phyloP scores from a whole-genome alignment of 2,329 filamentous ascomycete genomes.

The Diplodia mutila region DNA sequence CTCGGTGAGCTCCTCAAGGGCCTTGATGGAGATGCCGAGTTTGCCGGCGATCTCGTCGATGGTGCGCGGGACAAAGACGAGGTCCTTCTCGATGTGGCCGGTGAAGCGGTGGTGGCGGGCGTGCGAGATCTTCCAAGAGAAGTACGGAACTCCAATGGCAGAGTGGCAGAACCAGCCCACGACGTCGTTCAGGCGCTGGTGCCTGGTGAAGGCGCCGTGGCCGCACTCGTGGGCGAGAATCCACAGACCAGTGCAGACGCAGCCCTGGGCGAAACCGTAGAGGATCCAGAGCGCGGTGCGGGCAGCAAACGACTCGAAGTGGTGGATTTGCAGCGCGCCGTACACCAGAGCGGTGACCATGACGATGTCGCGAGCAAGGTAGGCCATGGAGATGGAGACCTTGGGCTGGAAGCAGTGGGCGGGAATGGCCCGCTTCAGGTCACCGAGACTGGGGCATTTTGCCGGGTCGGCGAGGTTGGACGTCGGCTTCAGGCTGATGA shows the following conservation, averaged over 20 bases:
- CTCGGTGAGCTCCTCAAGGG: conserved; percentile 52
- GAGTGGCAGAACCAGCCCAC: conserved; percentile 70
- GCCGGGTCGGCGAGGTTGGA: conserved; percentile 3
- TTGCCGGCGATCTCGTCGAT: conserved; percentile 25
- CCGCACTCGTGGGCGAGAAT: conserved; percentile 73
- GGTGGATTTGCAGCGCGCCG: conserved; percentile 58
- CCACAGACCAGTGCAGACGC: conserved; percentile 71
- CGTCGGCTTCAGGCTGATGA: conserved; percentile 9
- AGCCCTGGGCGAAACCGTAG: conserved; percentile 68
- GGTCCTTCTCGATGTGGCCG: conserved; percentile 68
- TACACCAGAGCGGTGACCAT: conserved; percentile 56
- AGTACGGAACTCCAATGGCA: conserved; percentile 69
- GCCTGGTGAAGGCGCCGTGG: conserved; percentile 68
- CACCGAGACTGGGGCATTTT: conserved; percentile 19
- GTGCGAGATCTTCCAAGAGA: conserved; percentile 74
- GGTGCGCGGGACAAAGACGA: conserved; percentile 42
- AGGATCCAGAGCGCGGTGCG: conserved; percentile 57
- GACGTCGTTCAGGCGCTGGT: conserved; percentile 61
- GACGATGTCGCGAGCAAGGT: conserved; percentile 60
- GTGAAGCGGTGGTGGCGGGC: conserved; percentile 71
- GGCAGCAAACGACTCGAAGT: conserved; percentile 50
- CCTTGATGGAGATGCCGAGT: conserved; percentile 29
- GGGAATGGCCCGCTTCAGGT: conserved; percentile 57
- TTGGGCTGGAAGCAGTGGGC: conserved; percentile 65
- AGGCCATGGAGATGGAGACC: conserved; percentile 45